Base-by-base conservation (phyloP, 2,329 filamentous ascomycete genomes). In the Elsinoe arachidis region DNA sequence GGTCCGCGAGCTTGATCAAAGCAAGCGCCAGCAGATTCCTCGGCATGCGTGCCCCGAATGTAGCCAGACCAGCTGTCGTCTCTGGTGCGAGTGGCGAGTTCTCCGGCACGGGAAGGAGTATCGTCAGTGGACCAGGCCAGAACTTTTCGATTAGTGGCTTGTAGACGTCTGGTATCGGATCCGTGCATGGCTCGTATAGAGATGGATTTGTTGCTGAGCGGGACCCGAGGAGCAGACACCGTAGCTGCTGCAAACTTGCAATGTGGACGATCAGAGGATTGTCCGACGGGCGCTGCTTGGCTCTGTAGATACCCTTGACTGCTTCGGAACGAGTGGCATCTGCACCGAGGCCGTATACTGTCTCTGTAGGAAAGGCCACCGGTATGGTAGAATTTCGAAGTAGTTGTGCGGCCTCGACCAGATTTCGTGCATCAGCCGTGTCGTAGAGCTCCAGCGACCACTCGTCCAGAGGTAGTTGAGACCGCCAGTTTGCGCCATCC, bases 211-310 rank as follows among this genome's bases (percentile, higher is more conserved):
- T 43, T 17, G 39, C 33, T 23, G 39, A 56, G n/a, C 38, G 38
- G 10, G 54, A 56, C 11, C 54, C 54, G 5, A 56, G 34, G 26
- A 95, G 74, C 9, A 95, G 70, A 3, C 73, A 72, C 56, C 86
- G 78, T 58, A 95, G 75, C 80, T 95, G 93, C 19, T 79, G 73
- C 10, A 96, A 72, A 56, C 93, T 93, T 65, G 86, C 85, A 56
- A 97, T 79, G 70, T 99, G 93, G 21, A 96, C 85, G 64, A 99
- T 99, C 59, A 99, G 81, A 15, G 93, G 93, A 70, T 99, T 99
- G 69, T 99, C 93, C 5, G 87, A 87, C 2, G 93, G 93, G 57
- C 93, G 77, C 57, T 90, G 87, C 74, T 99, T 99, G 55, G 89
- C 90, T 19, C 82, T 79, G 71, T 93, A 99, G 63, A 99, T 99